Base-by-base conservation (phyloP, 2,329 filamentous ascomycete species). In the Stylonectria norvegica region DNA sequence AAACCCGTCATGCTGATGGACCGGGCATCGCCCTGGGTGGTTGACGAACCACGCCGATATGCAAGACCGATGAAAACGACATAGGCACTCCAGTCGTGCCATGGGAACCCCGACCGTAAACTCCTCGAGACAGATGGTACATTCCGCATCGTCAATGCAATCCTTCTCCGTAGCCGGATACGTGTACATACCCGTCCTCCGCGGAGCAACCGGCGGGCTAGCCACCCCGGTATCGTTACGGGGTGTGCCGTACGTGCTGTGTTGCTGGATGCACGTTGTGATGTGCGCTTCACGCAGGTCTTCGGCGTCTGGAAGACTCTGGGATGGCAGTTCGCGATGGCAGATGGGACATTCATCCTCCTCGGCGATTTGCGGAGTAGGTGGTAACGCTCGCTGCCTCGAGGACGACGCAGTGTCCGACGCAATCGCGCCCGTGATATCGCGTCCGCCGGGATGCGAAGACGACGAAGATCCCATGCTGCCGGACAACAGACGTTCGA, bases 291-390 rank as follows among this genome's bases (percentile, higher is more conserved):
- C 78, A 20, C 80, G 72, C 10, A 76, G 64, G 3, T 61, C 49
- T 53, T 83, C 78, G 40, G 67, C 78, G 45, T 81, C 71, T 2
- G 71, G 60, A 2, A 82, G 66, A 4, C 60, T 61, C 14, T 70
- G 68, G 2, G 78, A 74, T 1, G 86, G 85, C 4, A 89, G 71
- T 62, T 89, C 84, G 25, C 71, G 66, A 55, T 86, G 85, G 53
- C 86, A 91, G 31, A 90, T 76, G 1, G 86, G 86, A 47, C 86
- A 91, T 54, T 88, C 83, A 57, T 90, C 86, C 57, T 89, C 86
- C 59, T 90, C 86, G 5, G 73, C 70, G 54, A 77, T 72, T 40
- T 75, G 77, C 1, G 68, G 72, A 9, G 69, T 70, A 4, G 66
- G 69, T 1, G 66, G 69, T 25, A 64, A 56, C 19, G 62, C 66